Evolutionary conservation across 768 basidiomycete species (phyloP), one percentile per base, ranked within the genome.

Genomic region (Mycena albidolilacea): DNA sequence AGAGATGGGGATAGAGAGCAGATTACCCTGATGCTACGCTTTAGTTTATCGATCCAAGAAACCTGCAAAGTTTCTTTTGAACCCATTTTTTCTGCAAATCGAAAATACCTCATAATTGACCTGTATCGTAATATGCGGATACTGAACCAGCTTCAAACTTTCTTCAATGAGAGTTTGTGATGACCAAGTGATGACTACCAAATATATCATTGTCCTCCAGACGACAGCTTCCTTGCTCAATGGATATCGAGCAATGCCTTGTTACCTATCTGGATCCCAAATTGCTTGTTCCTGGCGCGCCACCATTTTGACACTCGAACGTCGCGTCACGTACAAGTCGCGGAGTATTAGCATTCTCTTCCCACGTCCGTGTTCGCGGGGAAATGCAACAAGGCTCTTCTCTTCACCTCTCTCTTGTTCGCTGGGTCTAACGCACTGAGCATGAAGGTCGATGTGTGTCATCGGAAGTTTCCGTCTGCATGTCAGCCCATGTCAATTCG

Each of bases 241-340:
- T 55, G 54, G 54, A 55, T 55, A 55, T 55, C 54, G 54, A 55
- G 54, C 54, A 55, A 55, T 55, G 54, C 54, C 54, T 55, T 55
- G 54, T 55, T 23, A 55, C 46, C 46, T 3, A 30, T 30, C 30
- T 30, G 30, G 30, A 30, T 30, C 30, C 30, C 30, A 30, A 30
- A 30, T 30, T 30, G 30, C 1, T 30, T 55, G 54, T 55, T 55
- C 54, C 54, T 55, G 54, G 54, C 54, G 21, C 54, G 54, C 54
- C 54, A 55, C 54, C 54, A 55, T 23, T 55, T 55, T 55, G 54
- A 55, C 54, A 55, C 54, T 55, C 54, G 54, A 55, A 55, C 54
- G 54, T 55, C 54, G 54, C 54, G 23, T 55, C 54, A 55, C 54
- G 54, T 55, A 55, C 54, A 35, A 55, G 54, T 55, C 54, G 54